A percentile compares a stretch with the other conserved stretches of the same genome.
phyloP scores from a whole-genome alignment of 768 basidiomycete species.

The Boletus subcaerulescens region DNA sequence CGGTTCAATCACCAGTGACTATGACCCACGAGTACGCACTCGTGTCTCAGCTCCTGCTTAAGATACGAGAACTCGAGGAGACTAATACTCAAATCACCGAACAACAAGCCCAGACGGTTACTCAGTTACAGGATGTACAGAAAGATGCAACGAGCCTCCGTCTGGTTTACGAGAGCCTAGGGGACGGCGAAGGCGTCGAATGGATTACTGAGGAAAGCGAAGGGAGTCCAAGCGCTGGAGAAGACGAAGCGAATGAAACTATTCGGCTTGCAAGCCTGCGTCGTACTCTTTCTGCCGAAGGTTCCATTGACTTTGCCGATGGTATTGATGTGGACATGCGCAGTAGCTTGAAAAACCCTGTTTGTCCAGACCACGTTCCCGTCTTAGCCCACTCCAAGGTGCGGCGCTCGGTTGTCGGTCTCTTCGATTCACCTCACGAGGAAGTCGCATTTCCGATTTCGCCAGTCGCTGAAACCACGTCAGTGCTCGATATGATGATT shows the following conservation, averaged over 20 bases:
- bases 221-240: conserved; percentile 22
- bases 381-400: conserved; percentile 26
- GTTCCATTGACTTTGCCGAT: conserved; percentile 18
- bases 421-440: conserved; percentile 46
- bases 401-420: conserved; percentile 57
- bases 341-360: conserved; percentile 22
- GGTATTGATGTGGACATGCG: conserved; percentile 23
- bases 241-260: conserved; percentile 31
- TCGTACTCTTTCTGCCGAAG: conserved; percentile 22
- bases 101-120: conserved; percentile 60
- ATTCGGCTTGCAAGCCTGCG: conserved; percentile 31
- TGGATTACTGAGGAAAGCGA: conserved; percentile 45
- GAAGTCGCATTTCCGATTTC: conserved; percentile 5
- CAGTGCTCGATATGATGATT: conserved; percentile 31
- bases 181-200: conserved; percentile 45
- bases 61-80: conserved; percentile 75
- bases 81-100: conserved; percentile 64
- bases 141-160: conserved; percentile 69
- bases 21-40: conserved; percentile 45
- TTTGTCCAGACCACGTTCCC: conserved; percentile 19
- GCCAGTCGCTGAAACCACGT: conserved; percentile 16
- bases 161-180: conserved; percentile 66
- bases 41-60: conserved; percentile 66
- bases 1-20: conserved; percentile 13
- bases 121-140: conserved; percentile 65